Base-by-base conservation (phyloP, 148 eudicot genomes). In the Rhododendron williamsianum region DNA sequence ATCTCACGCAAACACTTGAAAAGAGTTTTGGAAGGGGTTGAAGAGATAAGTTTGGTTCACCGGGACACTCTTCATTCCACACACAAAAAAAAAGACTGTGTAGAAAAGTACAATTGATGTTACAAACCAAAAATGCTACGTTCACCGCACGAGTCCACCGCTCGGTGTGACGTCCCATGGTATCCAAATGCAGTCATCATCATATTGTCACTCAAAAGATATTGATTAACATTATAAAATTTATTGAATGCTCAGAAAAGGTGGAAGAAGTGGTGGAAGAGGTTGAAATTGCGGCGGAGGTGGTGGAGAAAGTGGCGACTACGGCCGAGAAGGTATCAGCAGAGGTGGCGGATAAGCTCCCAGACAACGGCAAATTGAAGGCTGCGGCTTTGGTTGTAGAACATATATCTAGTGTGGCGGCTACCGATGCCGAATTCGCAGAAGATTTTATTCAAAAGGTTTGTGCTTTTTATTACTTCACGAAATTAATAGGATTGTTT, bases 231-330 rank as follows among this genome's bases (percentile, higher is more conserved):
- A 54, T 18, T 67, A 2, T 9, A 67, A 9, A 67, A 23, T 67
- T 25, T 9, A 9, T 51, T 80, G 67, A 23, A 48, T 41, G 60
- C 6, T 67, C 83, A 94, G 98, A 90, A 1, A 89, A 93, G 88
- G 94, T 92, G 38, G 95, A 91, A 82, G 78, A 82, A 81, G 91
- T 89, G 13, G 87, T 92, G 45, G 87, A 91, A 82, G 98, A 92
- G 81, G 94, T 84, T 3, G 98, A 94, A 81, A 87, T 87, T 54
- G 94, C 45, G 84, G 96, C 93, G 11, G 95, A 93, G 87, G 90
- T 89, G 86, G 94, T 96, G 79, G 98, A 93, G 30, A 93, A 92
- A 85, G 94, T 93, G 80, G 96, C 98, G 0, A 86, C 84, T 7
- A 89, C 87, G 84, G 84, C 92, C 35, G 98, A 96, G 86, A 90